A percentile compares a stretch with the other conserved stretches of the same genome.
Conservation (phyloP, 306 rosid species). For the Dryas octopetala region DNA sequence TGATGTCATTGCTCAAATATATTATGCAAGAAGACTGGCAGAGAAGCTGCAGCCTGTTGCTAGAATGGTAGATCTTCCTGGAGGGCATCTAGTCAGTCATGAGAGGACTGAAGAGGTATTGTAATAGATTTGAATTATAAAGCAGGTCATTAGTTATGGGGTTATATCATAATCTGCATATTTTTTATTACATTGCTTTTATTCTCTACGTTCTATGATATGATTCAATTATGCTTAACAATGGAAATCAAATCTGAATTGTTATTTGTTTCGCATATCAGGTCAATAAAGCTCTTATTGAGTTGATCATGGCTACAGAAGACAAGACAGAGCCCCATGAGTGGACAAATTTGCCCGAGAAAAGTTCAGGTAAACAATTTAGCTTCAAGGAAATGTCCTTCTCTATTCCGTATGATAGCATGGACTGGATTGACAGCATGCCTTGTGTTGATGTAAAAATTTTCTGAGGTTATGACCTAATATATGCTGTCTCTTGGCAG, state of each 20-base stretch:
- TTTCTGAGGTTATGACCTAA: neutral
- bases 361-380: constrained; percentile 51
- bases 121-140: neutral
- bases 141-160: neutral
- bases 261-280: constrained; percentile 33
- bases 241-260: constrained; percentile 23
- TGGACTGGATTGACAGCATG: constrained; percentile 23
- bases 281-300: constrained; percentile 86
- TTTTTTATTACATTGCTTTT: neutral
- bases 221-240: constrained; percentile 3
- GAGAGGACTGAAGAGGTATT: constrained; percentile 86
- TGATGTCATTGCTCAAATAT: constrained; percentile 87
- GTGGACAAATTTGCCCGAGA: constrained; percentile 75
- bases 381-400: neutral
- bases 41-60: constrained; percentile 80
- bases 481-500: constrained; percentile 39
- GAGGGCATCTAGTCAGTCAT: constrained; percentile 95
- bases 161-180: neutral
- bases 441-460: neutral
- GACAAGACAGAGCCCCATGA: constrained; percentile 53
- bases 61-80: constrained; percentile 89
- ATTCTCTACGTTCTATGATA: neutral
- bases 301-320: constrained; percentile 71
- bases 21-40: constrained; percentile 73
- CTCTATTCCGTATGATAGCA: constrained; percentile 16